phyloP scores from a whole-genome alignment of 805 yeast species.

The Cyberlindnera xylosilytica region DNA sequence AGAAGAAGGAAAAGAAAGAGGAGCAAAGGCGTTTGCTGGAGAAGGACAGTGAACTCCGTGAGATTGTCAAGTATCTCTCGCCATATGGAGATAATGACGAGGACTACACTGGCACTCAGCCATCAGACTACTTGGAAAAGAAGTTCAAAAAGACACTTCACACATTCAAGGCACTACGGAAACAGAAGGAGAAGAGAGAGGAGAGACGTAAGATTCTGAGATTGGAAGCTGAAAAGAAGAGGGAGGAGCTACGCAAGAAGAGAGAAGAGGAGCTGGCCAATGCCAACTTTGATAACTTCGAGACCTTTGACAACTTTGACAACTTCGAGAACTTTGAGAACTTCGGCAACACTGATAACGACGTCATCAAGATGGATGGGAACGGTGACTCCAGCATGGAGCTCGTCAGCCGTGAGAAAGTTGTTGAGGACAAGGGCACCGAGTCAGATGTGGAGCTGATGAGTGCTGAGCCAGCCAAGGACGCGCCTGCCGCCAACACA shows the following conservation, averaged over 20 bases:
- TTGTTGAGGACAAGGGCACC: not conserved
- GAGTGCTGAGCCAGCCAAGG: not conserved
- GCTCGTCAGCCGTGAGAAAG: not conserved
- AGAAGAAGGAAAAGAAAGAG: not conserved
- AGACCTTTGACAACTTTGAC: slow-evolving; percentile 21
- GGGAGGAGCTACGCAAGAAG: slow-evolving; percentile 6
- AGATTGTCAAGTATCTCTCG: slow-evolving; percentile 12
- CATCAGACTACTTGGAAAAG: slow-evolving; percentile 30
- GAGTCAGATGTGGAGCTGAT: not conserved
- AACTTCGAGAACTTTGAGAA: slow-evolving; percentile 31
- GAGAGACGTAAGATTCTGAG: slow-evolving; percentile 20
- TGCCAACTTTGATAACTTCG: slow-evolving; percentile 13
- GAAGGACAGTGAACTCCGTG: slow-evolving; percentile 1
- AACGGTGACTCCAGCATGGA: slow-evolving; percentile 19
- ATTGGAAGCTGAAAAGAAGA: slow-evolving; percentile 13
- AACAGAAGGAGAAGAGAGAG: slow-evolving; percentile 30
- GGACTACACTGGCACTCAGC: slow-evolving; percentile 1
- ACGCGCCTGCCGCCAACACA: not conserved
- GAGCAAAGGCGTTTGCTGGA: not conserved
- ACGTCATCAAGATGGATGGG: slow-evolving; percentile 28
- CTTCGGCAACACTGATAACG: slow-evolving; percentile 30
- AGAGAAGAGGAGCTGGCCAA: slow-evolving; percentile 4
- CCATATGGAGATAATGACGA: slow-evolving; percentile 12
- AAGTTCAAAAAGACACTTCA: slow-evolving; percentile 30
- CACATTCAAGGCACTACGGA: slow-evolving; percentile 33